Base-by-base conservation (phyloP, 441 rosid genomes). In the Geranium incanum region DNA sequence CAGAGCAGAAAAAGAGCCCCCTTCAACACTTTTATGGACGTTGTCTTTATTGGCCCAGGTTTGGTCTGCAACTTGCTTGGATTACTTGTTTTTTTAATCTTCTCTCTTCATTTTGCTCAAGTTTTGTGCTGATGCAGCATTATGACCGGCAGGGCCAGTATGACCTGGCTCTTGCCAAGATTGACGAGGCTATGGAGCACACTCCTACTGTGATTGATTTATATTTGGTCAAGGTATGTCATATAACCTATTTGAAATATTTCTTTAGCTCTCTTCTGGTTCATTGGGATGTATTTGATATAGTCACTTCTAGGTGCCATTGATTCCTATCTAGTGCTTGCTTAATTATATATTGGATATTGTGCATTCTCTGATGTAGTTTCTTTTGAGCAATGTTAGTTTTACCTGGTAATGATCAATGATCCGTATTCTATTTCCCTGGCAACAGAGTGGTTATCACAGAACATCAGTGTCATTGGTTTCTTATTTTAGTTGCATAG, bases 41-140 rank as follows among this genome's bases (percentile, higher is more conserved):
- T 83, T 96, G 81, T 93, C 91, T 87, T 90, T 91, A 83, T 78
- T 90, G 88, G 98, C 99, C 72, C 98, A 96, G 99, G 99, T 95
- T 67, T 71, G 70, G 4, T 69, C 66, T 70, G 69, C 39, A 41
- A 66, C 71, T 37, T 39, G 52, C 5, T 66, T 63, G 70, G 67
- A 45, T 37, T 55, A 3, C 71, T 69, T 21, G 4, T 75, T 11
- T 8, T 77, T 45, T 72, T 36, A 57, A 36, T 59, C 4, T 36
- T 71, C 36, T 38, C 36, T 63, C 67, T 63, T 28, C 67, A 63
- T 28, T 63, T 63, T 63, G 67, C 67, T 63, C 37, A 63, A 63
- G n/a, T 71, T 76, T 72, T 63, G 63, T 68, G 75, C 63, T 75
- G 75, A 48, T 79, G 87, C 95, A 96, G 99, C 99, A 95, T 84